Evolutionary conservation across 495 filamentous ascomycete genomes (phyloP).

Genomic region (Cairneyella variabilis): DNA sequence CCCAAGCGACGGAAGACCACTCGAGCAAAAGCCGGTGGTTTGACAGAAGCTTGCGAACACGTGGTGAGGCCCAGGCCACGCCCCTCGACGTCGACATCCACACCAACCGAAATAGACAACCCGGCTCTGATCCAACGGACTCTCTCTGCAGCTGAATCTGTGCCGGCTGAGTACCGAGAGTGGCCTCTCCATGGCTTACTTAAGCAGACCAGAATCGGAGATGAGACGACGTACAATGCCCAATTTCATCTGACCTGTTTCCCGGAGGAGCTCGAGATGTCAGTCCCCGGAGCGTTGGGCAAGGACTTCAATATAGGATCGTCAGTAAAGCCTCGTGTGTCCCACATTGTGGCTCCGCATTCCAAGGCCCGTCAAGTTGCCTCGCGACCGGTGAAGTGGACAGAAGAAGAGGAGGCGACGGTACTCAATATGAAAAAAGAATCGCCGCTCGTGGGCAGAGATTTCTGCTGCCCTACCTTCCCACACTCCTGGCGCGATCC

Average conservation of each 20-base stretch:
- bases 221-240: slow-evolving; percentile 13
- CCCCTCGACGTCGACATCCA: background rate
- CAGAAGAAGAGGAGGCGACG: slow-evolving; percentile 9
- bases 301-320: too few species aligned
- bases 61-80: too few species aligned
- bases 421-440: slow-evolving; percentile 13
- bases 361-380: slow-evolving; percentile 3
- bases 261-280: background rate
- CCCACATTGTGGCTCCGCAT: slow-evolving; percentile 1
- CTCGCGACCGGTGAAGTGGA: background rate
- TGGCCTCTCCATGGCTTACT: slow-evolving; percentile 16
- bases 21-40: too few species aligned
- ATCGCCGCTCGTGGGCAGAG: slow-evolving; percentile 8
- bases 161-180: slow-evolving; percentile 17
- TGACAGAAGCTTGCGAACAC: too few species aligned
- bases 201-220: slow-evolving; percentile 14
- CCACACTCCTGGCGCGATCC: background rate
- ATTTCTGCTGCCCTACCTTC: slow-evolving; percentile 8
- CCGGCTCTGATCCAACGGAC: too few species aligned
- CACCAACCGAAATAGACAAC: slow-evolving; percentile 10
- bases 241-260: slow-evolving; percentile 9
- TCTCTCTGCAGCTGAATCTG: background rate
- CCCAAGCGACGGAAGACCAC: background rate
- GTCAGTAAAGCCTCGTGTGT: slow-evolving; percentile 1
- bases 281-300: too few species aligned